Evolutionary conservation across 2,329 filamentous ascomycete genomes (phyloP), one percentile per base, ranked within the genome.

Genomic region (Neurospora sp.): DNA sequence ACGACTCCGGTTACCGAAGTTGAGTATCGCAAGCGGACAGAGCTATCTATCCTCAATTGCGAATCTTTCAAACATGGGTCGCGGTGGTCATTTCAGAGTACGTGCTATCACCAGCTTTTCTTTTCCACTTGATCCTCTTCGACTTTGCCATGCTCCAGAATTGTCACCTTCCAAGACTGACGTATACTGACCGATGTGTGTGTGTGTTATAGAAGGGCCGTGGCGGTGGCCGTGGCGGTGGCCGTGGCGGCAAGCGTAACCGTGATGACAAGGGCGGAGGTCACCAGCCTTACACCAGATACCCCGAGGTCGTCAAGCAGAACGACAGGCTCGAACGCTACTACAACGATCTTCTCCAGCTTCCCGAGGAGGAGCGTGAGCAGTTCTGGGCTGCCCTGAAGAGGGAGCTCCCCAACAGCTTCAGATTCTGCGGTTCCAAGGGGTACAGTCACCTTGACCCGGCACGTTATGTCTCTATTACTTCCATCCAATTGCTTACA

Each of bases 341-440:
- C 83, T 99, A 99, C 84, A 90, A 96, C 78, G 84, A 86, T 72
- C 85, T 94, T 38, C 85, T 92, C 6, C 87, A 93, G 71, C 83
- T 98, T 8, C 86, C 91, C 0, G 91, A 93, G 67, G 88, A 90
- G 66, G 95, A 98, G 82, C 89, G 87, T 76, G 84, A 89, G 70
- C 85, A 87, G 10, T 98, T 97, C 81, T 99, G 96, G 96, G 86
- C 87, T 43, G 88, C 91, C 0, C 84, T 98, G 79, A 88, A 89
- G 77, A 88, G 90, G 73, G 94, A 98, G 78, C 84, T 99, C 68
- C 96, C 96, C 70, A 98, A 97, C 83, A 97, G 94, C 81, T 99
- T 98, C 84, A 90, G 96, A 72, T 99, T 99, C 82, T 96, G 93
- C 71, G 96, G 96, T 43, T 97, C 93, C 66, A 96, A 95, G 85